Conservation (phyloP, 495 filamentous ascomycete species). For the Aspergillus ellipticus region DNA sequence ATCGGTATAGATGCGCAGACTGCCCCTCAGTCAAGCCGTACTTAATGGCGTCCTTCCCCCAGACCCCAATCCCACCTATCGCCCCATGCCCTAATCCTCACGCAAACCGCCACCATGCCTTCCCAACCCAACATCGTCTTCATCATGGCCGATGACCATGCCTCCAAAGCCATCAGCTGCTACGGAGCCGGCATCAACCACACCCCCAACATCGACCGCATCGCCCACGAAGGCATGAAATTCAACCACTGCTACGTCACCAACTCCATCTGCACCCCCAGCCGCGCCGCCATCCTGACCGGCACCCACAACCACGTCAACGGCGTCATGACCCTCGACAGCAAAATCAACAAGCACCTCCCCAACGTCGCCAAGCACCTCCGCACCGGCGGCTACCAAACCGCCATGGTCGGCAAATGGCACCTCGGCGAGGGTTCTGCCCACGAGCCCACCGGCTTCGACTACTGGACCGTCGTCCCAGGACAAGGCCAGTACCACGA, state of each 20-base stretch:
- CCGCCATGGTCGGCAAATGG: slow-evolving; percentile 45
- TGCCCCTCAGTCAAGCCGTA: not conserved
- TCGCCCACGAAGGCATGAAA: slow-evolving; percentile 42
- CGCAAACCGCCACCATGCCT: not conserved
- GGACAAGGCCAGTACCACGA: slow-evolving; percentile 43
- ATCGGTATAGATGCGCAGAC: not conserved
- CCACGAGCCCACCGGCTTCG: slow-evolving; percentile 41
- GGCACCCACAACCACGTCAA: slow-evolving; percentile 47
- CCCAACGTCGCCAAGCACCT: slow-evolving; percentile 43
- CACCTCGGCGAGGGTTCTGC: slow-evolving; percentile 38
- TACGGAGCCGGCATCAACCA: slow-evolving; percentile 42
- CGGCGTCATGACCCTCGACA: slow-evolving; percentile 38
- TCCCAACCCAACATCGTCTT: slow-evolving; percentile 41
- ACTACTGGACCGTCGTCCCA: slow-evolving; percentile 38
- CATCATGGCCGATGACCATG: slow-evolving; percentile 48
- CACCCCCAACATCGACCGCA: slow-evolving; percentile 40
- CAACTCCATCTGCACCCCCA: slow-evolving; percentile 44
- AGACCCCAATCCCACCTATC: not conserved
- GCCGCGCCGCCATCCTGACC: slow-evolving; percentile 38
- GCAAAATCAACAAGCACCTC: slow-evolving; percentile 37
- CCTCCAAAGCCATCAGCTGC: slow-evolving; percentile 37
- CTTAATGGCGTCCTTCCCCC: not conserved
- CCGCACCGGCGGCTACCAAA: slow-evolving; percentile 36
- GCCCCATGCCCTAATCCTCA: not conserved
- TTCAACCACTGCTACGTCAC: slow-evolving; percentile 48